Conservation (phyloP, 2,329 filamentous ascomycete genomes). For the Metarhizium robertsii region DNA sequence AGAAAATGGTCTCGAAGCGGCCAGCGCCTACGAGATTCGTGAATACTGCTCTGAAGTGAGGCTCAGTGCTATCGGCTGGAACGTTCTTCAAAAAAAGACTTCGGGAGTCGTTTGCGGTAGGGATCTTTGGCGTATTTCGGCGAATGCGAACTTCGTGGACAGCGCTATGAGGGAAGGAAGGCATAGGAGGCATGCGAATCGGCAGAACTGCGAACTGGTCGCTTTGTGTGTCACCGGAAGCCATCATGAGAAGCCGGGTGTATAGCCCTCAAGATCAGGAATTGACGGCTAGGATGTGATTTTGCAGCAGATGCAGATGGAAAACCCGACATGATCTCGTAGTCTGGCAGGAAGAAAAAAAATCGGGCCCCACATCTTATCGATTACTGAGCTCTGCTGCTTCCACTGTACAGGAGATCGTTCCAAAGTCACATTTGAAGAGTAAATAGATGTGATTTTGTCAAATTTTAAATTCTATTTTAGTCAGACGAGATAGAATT, state of each 20-base stretch:
- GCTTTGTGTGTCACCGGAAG: slow-evolving; percentile 13
- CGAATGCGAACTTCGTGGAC: slow-evolving; percentile 84
- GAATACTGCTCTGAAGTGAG: slow-evolving; percentile 69
- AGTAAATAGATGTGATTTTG: no score
- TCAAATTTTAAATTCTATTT: no score
- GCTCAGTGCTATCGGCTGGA: slow-evolving; percentile 72
- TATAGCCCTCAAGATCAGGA: background rate
- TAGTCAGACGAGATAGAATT: no score
- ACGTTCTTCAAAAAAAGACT: slow-evolving; percentile 88
- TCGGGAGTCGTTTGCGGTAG: slow-evolving; percentile 62
- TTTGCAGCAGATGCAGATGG: background rate
- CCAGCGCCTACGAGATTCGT: slow-evolving; percentile 64
- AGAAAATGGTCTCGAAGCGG: slow-evolving; percentile 67
- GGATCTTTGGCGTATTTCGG: slow-evolving; percentile 69
- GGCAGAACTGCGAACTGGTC: slow-evolving; percentile 62
- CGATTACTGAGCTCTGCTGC: background rate
- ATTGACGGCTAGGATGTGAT: background rate
- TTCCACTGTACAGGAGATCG: no score
- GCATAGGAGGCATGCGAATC: slow-evolving; percentile 53
- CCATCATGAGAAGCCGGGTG: slow-evolving; percentile 14
- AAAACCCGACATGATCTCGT: background rate
- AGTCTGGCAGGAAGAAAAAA: background rate
- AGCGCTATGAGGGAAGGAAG: slow-evolving; percentile 51
- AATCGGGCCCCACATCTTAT: slow-evolving; percentile 1
- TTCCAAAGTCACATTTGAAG: no score